Evolutionary conservation across 2,329 filamentous ascomycete species (phyloP), one percentile per base, ranked within the genome.

Genomic region (Ceratocystis diversiconidia): DNA sequence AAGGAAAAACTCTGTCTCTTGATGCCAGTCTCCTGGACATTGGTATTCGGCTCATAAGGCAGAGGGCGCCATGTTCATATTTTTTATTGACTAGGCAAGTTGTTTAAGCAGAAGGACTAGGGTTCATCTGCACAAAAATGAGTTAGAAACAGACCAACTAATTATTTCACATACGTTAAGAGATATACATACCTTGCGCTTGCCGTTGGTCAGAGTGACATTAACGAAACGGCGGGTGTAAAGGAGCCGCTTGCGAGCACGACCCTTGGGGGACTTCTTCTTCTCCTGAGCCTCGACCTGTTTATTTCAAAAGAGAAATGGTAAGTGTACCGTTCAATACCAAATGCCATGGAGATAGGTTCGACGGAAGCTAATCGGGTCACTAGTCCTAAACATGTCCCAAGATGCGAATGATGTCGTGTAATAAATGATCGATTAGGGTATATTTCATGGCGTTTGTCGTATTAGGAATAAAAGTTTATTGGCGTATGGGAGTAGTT

Each of bases 171-270:
- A 19, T 10, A 12, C 3, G 17, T 7, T 4, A 55, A 63, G 19
- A n/a, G 15, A 41, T 41, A 15, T 63, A 48, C 66, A 8, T 69
- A 94, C 90, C 90, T 96, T 96, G 80, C 92, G 85, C 92, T 97
- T 97, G 82, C 92, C 92, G 79, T 91, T 92, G 72, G 92, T 95
- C 80, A 96, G 85, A 75, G 90, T 94, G 77, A 97, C 91, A 82
- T 97, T 96, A 73, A 97, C 92, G 83, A 97, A 97, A 75, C 92
- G 91, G 78, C 92, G 89, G 74, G 90, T 96, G 86, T 96, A 96
- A 79, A 85, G 86, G 78, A 95, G 86, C 76, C 92, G 86, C 91
- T 97, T 97, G 82, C 94, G 90, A 73, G 92, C 92, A 76, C 92
- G 91, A 76, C 92, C 92, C 87, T 96, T 96, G 77, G 92, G 91